phyloP scores from a whole-genome alignment of 345 rosid species.

The Bruguiera parviflora region DNA sequence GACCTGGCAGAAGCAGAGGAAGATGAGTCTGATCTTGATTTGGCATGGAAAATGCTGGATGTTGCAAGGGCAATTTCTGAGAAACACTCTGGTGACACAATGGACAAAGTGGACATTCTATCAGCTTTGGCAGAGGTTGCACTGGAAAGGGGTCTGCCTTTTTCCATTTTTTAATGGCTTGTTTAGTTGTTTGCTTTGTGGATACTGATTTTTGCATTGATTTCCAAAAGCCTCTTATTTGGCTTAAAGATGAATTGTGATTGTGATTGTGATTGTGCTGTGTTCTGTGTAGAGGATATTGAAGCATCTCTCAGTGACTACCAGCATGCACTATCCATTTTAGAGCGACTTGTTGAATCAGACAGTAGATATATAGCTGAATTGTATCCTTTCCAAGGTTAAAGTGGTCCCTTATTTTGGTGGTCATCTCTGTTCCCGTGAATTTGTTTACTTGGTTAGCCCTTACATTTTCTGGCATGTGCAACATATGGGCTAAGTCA shows the following conservation, averaged over 20 bases:
- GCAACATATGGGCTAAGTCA: neutral
- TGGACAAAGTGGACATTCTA: slow-evolving; percentile 83
- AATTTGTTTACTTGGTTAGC: neutral
- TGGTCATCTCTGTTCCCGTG: neutral
- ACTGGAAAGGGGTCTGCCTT: slow-evolving; percentile 72
- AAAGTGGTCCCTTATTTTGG: neutral
- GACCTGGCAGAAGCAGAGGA: slow-evolving; percentile 70
- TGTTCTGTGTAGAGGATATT: slow-evolving; percentile 64
- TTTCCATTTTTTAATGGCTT: neutral
- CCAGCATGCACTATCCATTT: slow-evolving; percentile 61
- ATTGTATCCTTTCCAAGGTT: slow-evolving; percentile 66
- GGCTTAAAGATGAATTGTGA: neutral
- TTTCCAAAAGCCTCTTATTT: slow-evolving; percentile 4
- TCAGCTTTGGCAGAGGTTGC: slow-evolving; percentile 82
- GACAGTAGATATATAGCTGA: slow-evolving; percentile 83
- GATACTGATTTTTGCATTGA: neutral
- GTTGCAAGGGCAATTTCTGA: slow-evolving; percentile 87
- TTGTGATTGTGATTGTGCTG: slow-evolving; percentile 12
- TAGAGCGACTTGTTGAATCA: slow-evolving; percentile 77
- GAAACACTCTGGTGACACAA: slow-evolving; percentile 52
- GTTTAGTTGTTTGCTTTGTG: neutral
- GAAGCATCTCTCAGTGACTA: slow-evolving; percentile 90
- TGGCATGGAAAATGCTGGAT: slow-evolving; percentile 95
- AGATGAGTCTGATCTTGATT: slow-evolving; percentile 88
- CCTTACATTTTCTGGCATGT: neutral